A percentile compares a stretch with the other conserved stretches of the same genome.
Evolutionary conservation across 108 stramenopile species (phyloP).

Genomic region (Pseudonitzschia pungens): DNA sequence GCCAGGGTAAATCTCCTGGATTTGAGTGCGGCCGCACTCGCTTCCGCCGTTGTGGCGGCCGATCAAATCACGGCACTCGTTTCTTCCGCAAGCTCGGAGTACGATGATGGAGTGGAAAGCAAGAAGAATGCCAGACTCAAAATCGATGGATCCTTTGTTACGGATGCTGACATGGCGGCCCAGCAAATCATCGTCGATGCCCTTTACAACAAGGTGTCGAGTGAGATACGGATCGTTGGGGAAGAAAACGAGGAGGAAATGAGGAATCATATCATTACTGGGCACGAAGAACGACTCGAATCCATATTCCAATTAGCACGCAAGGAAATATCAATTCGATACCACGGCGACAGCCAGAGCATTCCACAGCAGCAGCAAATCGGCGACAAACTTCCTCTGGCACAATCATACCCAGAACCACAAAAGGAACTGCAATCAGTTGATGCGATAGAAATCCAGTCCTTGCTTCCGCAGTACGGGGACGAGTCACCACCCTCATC

Average conservation of each 20-base stretch:
- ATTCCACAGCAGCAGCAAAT: too few species aligned
- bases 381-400: slow-evolving; percentile 7
- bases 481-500: too few species aligned
- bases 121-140: slow-evolving; percentile 46
- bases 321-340: slow-evolving; percentile 24
- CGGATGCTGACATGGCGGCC: slow-evolving; percentile 60
- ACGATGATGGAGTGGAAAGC: neutral
- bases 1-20: slow-evolving; percentile 46
- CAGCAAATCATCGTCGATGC: slow-evolving; percentile 51
- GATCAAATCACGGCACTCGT: slow-evolving; percentile 35
- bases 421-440: neutral
- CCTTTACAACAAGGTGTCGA: slow-evolving; percentile 25
- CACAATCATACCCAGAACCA: neutral
- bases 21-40: slow-evolving; percentile 39
- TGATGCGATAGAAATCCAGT: neutral
- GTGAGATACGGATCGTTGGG: slow-evolving; percentile 44
- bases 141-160: slow-evolving; percentile 56
- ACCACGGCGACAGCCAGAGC: neutral
- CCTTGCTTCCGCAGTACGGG: too few species aligned
- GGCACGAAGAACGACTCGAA: slow-evolving; percentile 20
- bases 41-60: slow-evolving; percentile 46
- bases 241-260: slow-evolving; percentile 59
- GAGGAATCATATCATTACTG: slow-evolving; percentile 16
- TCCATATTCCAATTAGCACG: slow-evolving; percentile 24
- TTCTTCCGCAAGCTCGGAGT: neutral